Evolutionary conservation across 2,329 filamentous ascomycete species (phyloP), one percentile per base, ranked within the genome.

Genomic region (Aspergillus felis): DNA sequence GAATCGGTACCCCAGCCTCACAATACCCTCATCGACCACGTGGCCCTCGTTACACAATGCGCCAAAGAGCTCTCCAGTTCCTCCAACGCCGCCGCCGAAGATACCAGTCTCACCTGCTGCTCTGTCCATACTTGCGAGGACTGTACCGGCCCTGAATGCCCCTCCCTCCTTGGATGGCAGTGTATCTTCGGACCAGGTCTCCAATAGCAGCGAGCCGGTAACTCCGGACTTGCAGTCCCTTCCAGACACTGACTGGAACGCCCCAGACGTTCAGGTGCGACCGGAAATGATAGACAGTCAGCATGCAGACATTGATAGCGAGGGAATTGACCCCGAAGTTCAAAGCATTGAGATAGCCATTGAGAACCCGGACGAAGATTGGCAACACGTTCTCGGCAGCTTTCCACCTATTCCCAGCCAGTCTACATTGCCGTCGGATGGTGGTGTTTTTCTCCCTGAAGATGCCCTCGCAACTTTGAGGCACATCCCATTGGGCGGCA

Each of bases 161-260:
- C 88, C 92, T 4, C 93, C 93, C 3, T 97, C 93, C 4, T 81
- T 96, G 3, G 92, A 96, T 76, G 92, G 92, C 24, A 96, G 91
- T 74, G 78, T 94, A 67, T 89, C 87, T 8, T 96, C 92, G 2
- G 92, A 97, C 69, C 92, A 96, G 71, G 83, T 95, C 73, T 90
- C 91, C 1, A 84, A 83, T 54, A 83, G 92, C 72, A 96, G 91
- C 68, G 91, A 91, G 51, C 92, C 93, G 4, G 86, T 90, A 10
- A 97, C 92, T 0, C 92, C 92, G 14, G 82, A 93, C 59, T 82
- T 90, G 62, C 84, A 76, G 29, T 78, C 79, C 9, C 78, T 81
- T 38, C 77, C 81, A 20, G 83, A 84, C 50, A 78, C 81, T 56
- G 82, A 83, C 55, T 95, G 91, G 91, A 78, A 78, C 52, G 50